Base-by-base conservation (phyloP, 140 eudicot species). In the Erigeron philadelphicus region DNA sequence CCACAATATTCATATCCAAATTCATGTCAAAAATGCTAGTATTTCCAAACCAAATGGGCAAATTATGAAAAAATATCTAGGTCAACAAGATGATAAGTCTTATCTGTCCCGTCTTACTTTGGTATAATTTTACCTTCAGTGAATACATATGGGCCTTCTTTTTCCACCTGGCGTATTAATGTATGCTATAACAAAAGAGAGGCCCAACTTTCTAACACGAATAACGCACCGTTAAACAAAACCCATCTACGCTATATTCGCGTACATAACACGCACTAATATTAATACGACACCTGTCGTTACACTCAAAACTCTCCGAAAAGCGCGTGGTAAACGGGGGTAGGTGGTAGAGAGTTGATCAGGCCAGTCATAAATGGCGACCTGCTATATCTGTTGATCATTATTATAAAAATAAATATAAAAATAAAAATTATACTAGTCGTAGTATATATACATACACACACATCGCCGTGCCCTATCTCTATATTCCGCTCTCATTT, bases 301-400 rank as follows among this genome's bases (percentile, higher is more conserved):
- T 3, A 17, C 15, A 6, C 47, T n/a, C 9, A 1, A 8, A 13
- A n/a, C 8, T 5, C 11, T 18, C 60, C 47, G 42, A 17, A 35
- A 67, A 0, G 0, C 6, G 63, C 57, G 75, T 69, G 80, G 67
- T 0, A 0, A 13, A 7, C 2, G 68, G 41, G 70, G 15, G 64
- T 75, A 68, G 80, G 70, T 75, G 60, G 80, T 67, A 67, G 47
- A 67, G 13, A 67, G 19, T 35, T 15, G 0, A 54, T 16, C n/a
- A 38, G 38, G 63, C 21, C 47, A 68, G 80, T 75, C 80, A 40
- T 68, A 59, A 68, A 67, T 68, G 74, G 75, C 69, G 70, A 55
- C 49, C 54, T 67, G 40, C 70, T 67, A 12, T 59, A 48, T 48
- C 48, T 67, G 67, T 58, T 45, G 43, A 56, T n/a, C 4, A 13